Evolutionary conservation across 257 asterid genomes (phyloP).

Genomic region (Plantago major): DNA sequence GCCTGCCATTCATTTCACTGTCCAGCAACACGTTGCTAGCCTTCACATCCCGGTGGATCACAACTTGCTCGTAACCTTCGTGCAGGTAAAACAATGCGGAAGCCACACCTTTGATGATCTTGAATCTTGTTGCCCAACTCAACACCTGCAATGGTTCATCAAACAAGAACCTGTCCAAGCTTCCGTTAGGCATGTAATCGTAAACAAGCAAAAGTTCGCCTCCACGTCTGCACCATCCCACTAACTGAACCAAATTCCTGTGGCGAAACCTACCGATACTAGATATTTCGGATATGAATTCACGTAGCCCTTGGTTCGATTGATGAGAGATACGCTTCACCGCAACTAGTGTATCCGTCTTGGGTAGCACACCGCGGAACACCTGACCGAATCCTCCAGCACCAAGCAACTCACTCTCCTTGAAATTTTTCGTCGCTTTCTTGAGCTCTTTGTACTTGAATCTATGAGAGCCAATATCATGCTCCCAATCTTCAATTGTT

Average conservation of each 20-base stretch:
- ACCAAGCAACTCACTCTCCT: constrained; percentile 61
- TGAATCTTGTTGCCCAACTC: constrained; percentile 59
- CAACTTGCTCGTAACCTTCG: constrained; percentile 63
- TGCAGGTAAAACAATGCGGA: constrained; percentile 59
- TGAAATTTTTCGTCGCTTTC: constrained; percentile 55
- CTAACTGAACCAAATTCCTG: constrained; percentile 58
- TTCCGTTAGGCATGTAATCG: constrained; percentile 75
- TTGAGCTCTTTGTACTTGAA: constrained; percentile 52
- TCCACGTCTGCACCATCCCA: constrained; percentile 70
- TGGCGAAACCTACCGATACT: constrained; percentile 70
- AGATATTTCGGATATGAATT: constrained; percentile 62
- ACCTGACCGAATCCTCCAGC: constrained; percentile 73
- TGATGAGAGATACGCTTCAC: constrained; percentile 67
- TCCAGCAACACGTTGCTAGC: constrained; percentile 64
- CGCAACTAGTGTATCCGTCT: constrained; percentile 41
- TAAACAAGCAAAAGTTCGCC: constrained; percentile 60
- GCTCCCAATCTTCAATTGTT: constrained; percentile 72
- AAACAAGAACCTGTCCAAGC: constrained; percentile 50
- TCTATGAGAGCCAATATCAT: constrained; percentile 67
- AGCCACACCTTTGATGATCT: constrained; percentile 69
- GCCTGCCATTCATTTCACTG: constrained; percentile 42
- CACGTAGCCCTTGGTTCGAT: constrained; percentile 62
- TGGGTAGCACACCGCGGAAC: constrained; percentile 42
- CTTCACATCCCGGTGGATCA: constrained; percentile 56
- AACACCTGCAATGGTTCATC: constrained; percentile 34